Conservation (phyloP, 257 asterid genomes). For the Lithospermum erythrorhizon region DNA sequence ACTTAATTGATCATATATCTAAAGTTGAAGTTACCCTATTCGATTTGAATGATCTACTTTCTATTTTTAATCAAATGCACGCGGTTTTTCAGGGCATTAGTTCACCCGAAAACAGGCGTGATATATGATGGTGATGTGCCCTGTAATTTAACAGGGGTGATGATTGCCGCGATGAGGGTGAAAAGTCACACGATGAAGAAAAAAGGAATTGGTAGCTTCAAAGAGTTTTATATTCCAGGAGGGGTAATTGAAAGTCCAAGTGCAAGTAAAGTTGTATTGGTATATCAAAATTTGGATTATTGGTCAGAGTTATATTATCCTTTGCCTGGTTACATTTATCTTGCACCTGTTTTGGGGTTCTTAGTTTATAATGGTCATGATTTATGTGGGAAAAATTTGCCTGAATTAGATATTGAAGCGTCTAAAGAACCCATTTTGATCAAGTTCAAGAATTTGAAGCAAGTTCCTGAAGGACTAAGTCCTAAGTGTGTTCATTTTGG, state of each 20-base stretch:
- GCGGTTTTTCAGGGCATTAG: slow-evolving; percentile 29
- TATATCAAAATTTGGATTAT: slow-evolving; percentile 61
- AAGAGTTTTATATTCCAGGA: slow-evolving; percentile 52
- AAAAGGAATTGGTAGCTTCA: slow-evolving; percentile 37
- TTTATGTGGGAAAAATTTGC: slow-evolving; percentile 41
- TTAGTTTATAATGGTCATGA: slow-evolving; percentile 64
- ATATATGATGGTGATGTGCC: slow-evolving; percentile 49
- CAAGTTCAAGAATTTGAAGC: slow-evolving; percentile 23
- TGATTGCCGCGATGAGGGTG: slow-evolving; percentile 60
- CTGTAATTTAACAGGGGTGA: slow-evolving; percentile 48
- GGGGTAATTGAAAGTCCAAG: slow-evolving; percentile 67
- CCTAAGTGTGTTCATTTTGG: slow-evolving; percentile 46
- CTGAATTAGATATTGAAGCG: slow-evolving; percentile 33
- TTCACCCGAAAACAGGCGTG: slow-evolving; percentile 57
- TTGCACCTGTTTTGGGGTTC: slow-evolving; percentile 67
- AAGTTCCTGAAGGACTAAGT: slow-evolving; percentile 26
- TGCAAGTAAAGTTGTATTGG: slow-evolving; percentile 64
- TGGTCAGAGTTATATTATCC: slow-evolving; percentile 58
- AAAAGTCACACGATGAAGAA: slow-evolving; percentile 87
- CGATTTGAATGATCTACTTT: slow-evolving; percentile 1
- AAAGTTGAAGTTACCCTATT: too few species aligned
- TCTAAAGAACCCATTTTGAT: slow-evolving; percentile 43
- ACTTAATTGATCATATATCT: too few species aligned
- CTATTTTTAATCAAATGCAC: too few species aligned
- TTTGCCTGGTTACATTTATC: slow-evolving; percentile 52